A percentile compares a stretch with the other conserved stretches of the same genome.
These are phyloP conservation scores for Melaleuca alternifolia DNA, from an alignment of 345 rosid species.

Conservation along the genomic window DNA sequence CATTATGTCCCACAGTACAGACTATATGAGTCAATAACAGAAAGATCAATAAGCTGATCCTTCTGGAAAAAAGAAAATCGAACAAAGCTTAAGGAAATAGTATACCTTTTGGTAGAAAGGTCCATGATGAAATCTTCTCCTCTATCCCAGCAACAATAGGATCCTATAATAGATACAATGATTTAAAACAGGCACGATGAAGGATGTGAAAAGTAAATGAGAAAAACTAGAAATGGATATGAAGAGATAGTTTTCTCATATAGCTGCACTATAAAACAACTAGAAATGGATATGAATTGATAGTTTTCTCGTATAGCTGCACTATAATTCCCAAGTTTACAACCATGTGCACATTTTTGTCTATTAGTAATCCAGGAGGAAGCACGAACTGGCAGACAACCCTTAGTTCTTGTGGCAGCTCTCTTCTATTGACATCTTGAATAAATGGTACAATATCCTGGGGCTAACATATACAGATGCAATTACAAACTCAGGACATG, in stretches of 20 bases:
- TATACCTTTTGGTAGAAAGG: constrained; percentile 93
- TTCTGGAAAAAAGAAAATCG: background rate
- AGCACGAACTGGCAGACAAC: background rate
- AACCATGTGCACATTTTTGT: background rate
- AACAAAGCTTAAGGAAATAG: background rate
- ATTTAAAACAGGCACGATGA: background rate
- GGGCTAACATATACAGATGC: background rate
- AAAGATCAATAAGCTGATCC: background rate
- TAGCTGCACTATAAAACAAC: background rate
- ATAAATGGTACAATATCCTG: background rate
- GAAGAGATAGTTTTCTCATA: background rate
- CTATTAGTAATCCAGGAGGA: background rate
- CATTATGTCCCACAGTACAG: background rate
- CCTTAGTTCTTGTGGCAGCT: background rate
- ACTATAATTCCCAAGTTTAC: background rate
- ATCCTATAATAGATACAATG: constrained; percentile 35
- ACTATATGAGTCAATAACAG: background rate
- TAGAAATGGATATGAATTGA: background rate
- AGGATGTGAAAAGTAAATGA: background rate
- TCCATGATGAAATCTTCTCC: constrained; percentile 89
- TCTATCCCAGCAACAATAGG: constrained; percentile 83
- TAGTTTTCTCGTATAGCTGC: background rate
- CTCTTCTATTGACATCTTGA: background rate
- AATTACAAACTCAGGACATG: background rate
- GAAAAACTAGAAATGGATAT: background rate